phyloP scores from a whole-genome alignment of 192 early-diverging fungal genomes.

The Coemansia sp. region DNA sequence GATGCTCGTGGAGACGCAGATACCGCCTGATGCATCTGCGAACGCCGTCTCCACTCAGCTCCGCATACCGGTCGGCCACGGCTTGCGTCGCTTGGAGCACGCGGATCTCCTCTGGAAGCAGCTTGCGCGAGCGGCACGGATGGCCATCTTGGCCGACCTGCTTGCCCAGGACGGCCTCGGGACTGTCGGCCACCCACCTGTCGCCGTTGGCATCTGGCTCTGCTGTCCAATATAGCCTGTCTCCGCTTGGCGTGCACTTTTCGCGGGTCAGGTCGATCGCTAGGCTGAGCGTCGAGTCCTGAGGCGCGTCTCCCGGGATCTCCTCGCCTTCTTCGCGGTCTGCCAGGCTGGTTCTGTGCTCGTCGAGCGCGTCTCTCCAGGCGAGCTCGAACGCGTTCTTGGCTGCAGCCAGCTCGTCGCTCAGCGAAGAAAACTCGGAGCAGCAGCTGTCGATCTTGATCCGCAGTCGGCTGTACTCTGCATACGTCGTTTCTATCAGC shows the following conservation, averaged over 20 bases:
- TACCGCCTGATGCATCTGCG: slow-evolving; percentile 36
- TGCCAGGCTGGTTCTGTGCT: slow-evolving; percentile 7
- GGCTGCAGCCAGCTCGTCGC: slow-evolving; percentile 22
- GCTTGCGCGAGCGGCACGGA: slow-evolving; percentile 23
- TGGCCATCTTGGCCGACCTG: slow-evolving; percentile 12
- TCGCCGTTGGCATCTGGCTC: slow-evolving; percentile 6
- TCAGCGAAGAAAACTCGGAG: slow-evolving; percentile 21
- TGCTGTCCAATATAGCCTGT: slow-evolving; percentile 28
- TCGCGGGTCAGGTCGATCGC: slow-evolving; percentile 9
- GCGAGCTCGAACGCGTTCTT: slow-evolving; percentile 2
- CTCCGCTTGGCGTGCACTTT: slow-evolving; percentile 28
- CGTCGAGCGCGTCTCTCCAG: slow-evolving; percentile 3
- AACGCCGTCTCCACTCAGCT: slow-evolving; percentile 23
- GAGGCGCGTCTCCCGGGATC: slow-evolving; percentile 14
- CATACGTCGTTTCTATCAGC: slow-evolving; percentile 17
- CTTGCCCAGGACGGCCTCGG: slow-evolving; percentile 23
- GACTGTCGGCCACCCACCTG: slow-evolving; percentile 39
- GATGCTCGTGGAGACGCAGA: slow-evolving; percentile 20
- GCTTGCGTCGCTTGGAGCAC: slow-evolving; percentile 31
- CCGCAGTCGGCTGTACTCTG: slow-evolving; percentile 44
- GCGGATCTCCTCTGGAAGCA: slow-evolving; percentile 35
- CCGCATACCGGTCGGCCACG: slow-evolving; percentile 19
- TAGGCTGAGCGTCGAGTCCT: slow-evolving; percentile 15
- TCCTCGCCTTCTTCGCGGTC: slow-evolving; percentile 52
- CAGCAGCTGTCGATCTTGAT: slow-evolving; percentile 28